Base-by-base conservation (phyloP, 2,329 filamentous ascomycete genomes). In the Pezicula radicicola region DNA sequence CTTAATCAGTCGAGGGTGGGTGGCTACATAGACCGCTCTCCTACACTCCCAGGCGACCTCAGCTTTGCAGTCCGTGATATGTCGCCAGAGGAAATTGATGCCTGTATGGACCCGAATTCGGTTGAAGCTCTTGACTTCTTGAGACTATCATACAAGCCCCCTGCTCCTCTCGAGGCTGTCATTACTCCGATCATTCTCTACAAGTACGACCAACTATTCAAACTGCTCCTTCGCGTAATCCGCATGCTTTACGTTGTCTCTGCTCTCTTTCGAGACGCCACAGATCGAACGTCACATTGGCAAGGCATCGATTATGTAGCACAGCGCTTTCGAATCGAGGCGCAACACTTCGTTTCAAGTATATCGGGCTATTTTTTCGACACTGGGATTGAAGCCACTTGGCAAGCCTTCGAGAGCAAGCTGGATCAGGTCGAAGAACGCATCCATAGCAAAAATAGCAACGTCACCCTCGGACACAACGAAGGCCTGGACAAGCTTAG, bases 111-210 rank as follows among this genome's bases (percentile, higher is more conserved):
- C 61, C 85, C 91, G 0, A 81, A 89, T 64, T 88, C 87, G 0
- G 78, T 97, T 16, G 85, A 93, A 65, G 94, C 94, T 0, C 76
- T 97, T n/a, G 94, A 97, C 69, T 97, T 99, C 63, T 75, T 99
- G 15, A 84, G 90, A 2, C 74, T 99, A 7, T 88, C 91, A 43
- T 97, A 97, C 70, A 88, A 87, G 39, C 79, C 91, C 0, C 87
- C 91, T 0, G 69, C 80, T 0, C 83, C 89, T 1, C 74, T 97
- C 0, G 77, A 85, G 39, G 76, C 84, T 0, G 78, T 97, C 55
- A 85, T 99, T 40, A 91, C 90, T 0, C 76, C 83, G 0, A 68
- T 76, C 0, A 79, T 87, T 1, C 72, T 97, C 10, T 74, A 84
- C 50, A 91, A 91, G 60, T 97, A 97, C 63, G 94, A 97, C 66